These are phyloP conservation scores for Tranzscheliella williamsii DNA, from an alignment of 1,284 basidiomycete genomes.

Conservation along the genomic window DNA sequence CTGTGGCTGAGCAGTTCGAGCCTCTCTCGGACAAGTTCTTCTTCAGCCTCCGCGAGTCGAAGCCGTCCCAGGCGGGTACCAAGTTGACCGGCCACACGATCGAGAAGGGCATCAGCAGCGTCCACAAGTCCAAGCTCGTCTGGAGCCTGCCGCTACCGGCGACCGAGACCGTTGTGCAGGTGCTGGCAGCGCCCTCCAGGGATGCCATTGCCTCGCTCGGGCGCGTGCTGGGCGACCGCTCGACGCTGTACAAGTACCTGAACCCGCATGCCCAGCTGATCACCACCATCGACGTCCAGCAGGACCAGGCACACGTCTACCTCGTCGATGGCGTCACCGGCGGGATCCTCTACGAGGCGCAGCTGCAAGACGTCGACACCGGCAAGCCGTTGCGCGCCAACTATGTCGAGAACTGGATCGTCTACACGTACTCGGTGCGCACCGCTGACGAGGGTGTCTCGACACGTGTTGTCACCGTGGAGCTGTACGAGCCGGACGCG, in stretches of 20 bases:
- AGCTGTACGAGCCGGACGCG: constrained; percentile 72
- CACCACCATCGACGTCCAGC: constrained; percentile 65
- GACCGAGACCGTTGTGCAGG: constrained; percentile 36
- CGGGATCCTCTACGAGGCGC: constrained; percentile 66
- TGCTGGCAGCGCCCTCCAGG: constrained; percentile 12
- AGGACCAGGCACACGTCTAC: constrained; percentile 67
- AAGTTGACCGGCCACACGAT: constrained; percentile 37
- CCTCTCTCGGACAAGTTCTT: constrained; percentile 26
- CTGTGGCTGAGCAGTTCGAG: constrained; percentile 33
- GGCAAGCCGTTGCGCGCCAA: constrained; percentile 67
- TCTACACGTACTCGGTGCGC: constrained; percentile 71
- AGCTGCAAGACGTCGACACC: constrained; percentile 52
- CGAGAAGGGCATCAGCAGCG: constrained; percentile 17
- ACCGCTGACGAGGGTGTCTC: constrained; percentile 65
- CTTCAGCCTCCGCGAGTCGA: constrained; percentile 13
- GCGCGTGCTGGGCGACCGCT: constrained; percentile 81
- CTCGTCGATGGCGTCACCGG: constrained; percentile 80
- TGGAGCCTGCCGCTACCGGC: constrained; percentile 45
- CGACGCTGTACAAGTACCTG: constrained; percentile 90
- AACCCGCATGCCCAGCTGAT: constrained; percentile 78
- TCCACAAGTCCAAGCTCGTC: constrained; percentile 19
- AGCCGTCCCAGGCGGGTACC: not conserved
- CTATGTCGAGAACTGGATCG: constrained; percentile 89
- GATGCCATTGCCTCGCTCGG: constrained; percentile 63
- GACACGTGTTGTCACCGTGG: constrained; percentile 68